A percentile compares a stretch with the other conserved stretches of the same genome.
phyloP scores from a whole-genome alignment of 2,329 filamentous ascomycete genomes.

The Arthrinium phaeospermum region DNA sequence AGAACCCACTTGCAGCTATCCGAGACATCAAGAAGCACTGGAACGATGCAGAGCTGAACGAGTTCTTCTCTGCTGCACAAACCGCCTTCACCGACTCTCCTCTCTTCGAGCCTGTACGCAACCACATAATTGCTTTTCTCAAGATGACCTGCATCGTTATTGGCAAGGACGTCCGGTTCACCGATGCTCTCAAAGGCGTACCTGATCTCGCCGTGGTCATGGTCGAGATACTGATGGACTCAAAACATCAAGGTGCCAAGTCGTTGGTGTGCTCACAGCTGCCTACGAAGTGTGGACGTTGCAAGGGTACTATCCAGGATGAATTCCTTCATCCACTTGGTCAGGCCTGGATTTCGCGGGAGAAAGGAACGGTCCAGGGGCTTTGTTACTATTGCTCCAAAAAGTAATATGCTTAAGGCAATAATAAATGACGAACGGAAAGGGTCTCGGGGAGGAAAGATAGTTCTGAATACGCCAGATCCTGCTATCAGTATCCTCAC shows the following conservation, averaged over 20 bases:
- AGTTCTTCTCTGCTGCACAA: background rate
- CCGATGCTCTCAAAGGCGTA: background rate
- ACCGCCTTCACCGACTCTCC: background rate
- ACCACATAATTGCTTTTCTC: background rate
- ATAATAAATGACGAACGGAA: too few relatives aligned
- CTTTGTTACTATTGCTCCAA: background rate
- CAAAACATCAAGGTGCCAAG: background rate
- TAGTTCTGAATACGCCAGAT: too few relatives aligned
- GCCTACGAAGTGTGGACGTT: background rate
- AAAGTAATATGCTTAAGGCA: background rate
- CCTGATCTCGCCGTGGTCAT: background rate
- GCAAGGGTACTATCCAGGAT: background rate
- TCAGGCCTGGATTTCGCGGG: background rate
- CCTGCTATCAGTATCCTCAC: too few relatives aligned
- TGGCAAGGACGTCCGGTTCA: background rate
- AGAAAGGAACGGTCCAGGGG: background rate
- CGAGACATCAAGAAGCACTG: background rate
- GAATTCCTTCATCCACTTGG: background rate
- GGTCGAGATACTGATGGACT: background rate
- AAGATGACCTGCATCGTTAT: background rate
- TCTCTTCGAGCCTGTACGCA: background rate
- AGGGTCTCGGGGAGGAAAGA: too few relatives aligned
- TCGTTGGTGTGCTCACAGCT: background rate
- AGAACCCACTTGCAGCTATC: too few relatives aligned
- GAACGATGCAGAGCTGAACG: background rate